Conservation (phyloP, 306 rosid species). For the Medicago truncatula region MtrunA17r5.0-ANR NC_053048.1:51319501-51320000, state of each 20-base stretch:
- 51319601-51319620: background rate
- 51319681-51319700: background rate
- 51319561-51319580: background rate
- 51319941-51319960: background rate
- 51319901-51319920: constrained; percentile 4
- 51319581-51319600: background rate
- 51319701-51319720: background rate
- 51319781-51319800: constrained; percentile 68
- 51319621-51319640: constrained; percentile 26
- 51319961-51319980: constrained; percentile 8
- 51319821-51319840: constrained; percentile 80
- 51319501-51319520: background rate
- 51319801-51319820: constrained; percentile 90
- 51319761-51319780: constrained; percentile 51
- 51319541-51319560: too few relatives aligned
- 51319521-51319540: background rate
- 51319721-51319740: background rate
- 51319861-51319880: constrained; percentile 85
- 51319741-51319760: constrained; percentile 79
- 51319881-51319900: constrained; percentile 85
- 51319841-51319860: constrained; percentile 73
- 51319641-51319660: background rate
- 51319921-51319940: background rate
- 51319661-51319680: background rate
- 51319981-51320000: background rate